Evolutionary conservation across 495 filamentous ascomycete species (phyloP).

Genomic region (Astrothelium macrocarpum): DNA sequence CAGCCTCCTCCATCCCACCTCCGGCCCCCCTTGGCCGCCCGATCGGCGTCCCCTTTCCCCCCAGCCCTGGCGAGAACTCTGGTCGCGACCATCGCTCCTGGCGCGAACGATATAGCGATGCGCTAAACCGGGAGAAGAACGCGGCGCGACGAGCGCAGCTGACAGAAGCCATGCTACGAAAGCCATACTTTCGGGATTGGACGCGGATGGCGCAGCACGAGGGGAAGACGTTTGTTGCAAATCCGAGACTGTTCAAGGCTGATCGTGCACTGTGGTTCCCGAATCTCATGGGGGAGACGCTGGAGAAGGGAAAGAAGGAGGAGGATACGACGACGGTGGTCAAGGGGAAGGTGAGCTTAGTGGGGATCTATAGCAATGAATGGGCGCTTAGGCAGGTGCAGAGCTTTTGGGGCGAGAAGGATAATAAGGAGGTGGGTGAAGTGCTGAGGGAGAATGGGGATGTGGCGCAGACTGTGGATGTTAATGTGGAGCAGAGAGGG

Average conservation of each 20-base stretch:
- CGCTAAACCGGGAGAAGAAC: constrained; percentile 77
- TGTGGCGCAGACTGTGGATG: constrained; percentile 61
- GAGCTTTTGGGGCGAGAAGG: constrained; percentile 53
- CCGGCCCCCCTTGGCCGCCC: constrained; percentile 66
- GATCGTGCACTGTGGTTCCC: constrained; percentile 84
- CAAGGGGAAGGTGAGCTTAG: constrained; percentile 60
- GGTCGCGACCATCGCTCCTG: constrained; percentile 60
- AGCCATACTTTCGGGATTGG: constrained; percentile 92
- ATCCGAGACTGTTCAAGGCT: constrained; percentile 60
- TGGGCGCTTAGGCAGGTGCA: constrained; percentile 80
- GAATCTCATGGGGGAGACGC: constrained; percentile 72
- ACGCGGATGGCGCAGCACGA: constrained; percentile 66
- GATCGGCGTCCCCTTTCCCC: constrained; percentile 67
- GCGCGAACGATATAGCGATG: constrained; percentile 64
- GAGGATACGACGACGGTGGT: constrained; percentile 63
- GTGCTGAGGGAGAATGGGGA: constrained; percentile 39
- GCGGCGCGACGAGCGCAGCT: constrained; percentile 59
- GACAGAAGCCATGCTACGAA: constrained; percentile 46
- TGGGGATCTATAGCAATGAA: constrained; percentile 65
- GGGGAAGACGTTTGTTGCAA: constrained; percentile 82
- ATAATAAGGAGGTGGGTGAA: constrained; percentile 56
- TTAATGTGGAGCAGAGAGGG: constrained; percentile 77
- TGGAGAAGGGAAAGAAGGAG: constrained; percentile 36
- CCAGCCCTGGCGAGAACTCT: constrained; percentile 65
- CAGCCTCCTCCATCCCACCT: constrained; percentile 21